phyloP scores from a whole-genome alignment of 768 basidiomycete genomes.

The Suillus sp. region DNA sequence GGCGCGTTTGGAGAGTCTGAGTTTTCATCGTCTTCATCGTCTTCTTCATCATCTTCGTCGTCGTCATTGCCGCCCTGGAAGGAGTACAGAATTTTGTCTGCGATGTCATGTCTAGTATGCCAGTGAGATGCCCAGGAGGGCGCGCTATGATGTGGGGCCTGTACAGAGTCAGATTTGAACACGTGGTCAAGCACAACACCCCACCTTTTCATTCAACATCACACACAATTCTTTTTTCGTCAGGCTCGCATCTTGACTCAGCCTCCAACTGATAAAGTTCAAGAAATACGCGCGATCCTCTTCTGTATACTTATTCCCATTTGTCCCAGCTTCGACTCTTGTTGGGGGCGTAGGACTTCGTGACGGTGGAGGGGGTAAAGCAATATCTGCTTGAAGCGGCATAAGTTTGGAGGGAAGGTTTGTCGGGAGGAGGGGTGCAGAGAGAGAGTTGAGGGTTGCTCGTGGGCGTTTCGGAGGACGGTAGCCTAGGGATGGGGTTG shows the following conservation, averaged over 20 bases:
- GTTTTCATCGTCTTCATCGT: conserved; percentile 28
- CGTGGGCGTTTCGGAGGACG: conserved; percentile 35
- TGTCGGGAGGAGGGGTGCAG: conserved; percentile 39
- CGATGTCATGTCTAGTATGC: conserved; percentile 64
- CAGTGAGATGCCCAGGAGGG: conserved; percentile 71
- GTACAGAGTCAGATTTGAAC: conserved; percentile 12
- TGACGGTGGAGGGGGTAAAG: conserved; percentile 62
- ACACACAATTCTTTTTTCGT: conserved; percentile 57
- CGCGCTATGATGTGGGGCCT: conserved; percentile 70
- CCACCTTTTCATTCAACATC: conserved; percentile 55
- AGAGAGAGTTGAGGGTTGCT: conserved; percentile 61
- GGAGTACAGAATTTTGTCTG: conserved; percentile 57
- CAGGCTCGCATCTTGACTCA: conserved; percentile 54
- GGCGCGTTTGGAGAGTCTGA: conserved; percentile 14
- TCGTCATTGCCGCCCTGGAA: conserved; percentile 44
- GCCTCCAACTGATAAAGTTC: conserved; percentile 63
- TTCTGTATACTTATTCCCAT: conserved; percentile 65
- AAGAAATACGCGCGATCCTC: conserved; percentile 70
- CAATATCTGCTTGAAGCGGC: conserved; percentile 61
- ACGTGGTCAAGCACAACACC: background rate
- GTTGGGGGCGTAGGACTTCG: conserved; percentile 72
- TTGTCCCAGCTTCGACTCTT: conserved; percentile 43
- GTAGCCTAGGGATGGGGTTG: conserved; percentile 22
- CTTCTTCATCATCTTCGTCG: conserved; percentile 38
- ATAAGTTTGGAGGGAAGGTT: conserved; percentile 49